Evolutionary conservation across 1,139 yeast species (phyloP).

Genomic region (Meyerozyma guilliermondii): DNA sequence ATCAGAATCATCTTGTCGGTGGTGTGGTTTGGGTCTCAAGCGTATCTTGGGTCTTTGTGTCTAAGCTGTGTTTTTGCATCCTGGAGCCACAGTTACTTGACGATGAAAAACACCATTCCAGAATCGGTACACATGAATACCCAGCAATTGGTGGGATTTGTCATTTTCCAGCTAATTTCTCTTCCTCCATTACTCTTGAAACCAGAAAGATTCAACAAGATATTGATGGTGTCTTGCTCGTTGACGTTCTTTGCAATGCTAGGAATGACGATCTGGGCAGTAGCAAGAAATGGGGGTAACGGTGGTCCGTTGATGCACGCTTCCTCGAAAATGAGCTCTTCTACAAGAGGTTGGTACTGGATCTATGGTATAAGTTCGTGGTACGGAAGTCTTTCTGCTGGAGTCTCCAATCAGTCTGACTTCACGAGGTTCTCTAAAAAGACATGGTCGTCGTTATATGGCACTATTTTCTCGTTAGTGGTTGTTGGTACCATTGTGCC

Average conservation of each 20-base stretch:
- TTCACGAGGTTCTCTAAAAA: constrained; percentile 30
- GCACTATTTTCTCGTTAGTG: constrained; percentile 13
- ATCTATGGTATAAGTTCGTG: constrained; percentile 36
- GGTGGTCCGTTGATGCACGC: constrained; percentile 31
- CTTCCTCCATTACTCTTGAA: constrained; percentile 29
- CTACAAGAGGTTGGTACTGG: constrained; percentile 31
- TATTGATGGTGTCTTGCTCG: constrained; percentile 31
- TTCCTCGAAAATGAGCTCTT: neutral
- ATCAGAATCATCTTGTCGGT: constrained; percentile 36
- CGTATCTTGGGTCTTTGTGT: constrained; percentile 37
- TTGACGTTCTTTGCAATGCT: constrained; percentile 36
- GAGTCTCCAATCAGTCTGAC: constrained; percentile 38
- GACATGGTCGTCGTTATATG: constrained; percentile 22
- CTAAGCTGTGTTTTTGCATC: constrained; percentile 25
- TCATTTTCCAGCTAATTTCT: constrained; percentile 35
- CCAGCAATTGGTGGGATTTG: constrained; percentile 35
- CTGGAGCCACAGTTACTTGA: constrained; percentile 21
- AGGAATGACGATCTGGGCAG: constrained; percentile 28
- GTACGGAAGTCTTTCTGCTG: constrained; percentile 39
- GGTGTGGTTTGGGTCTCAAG: constrained; percentile 37
- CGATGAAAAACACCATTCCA: constrained; percentile 29
- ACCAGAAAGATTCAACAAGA: constrained; percentile 31
- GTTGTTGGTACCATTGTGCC: constrained; percentile 40
- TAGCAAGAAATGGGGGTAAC: constrained; percentile 23
- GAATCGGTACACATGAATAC: constrained; percentile 30